A percentile compares a stretch with the other conserved stretches of the same genome.
These are phyloP conservation scores for Vanderwaltozyma tropicalis DNA, from an alignment of 805 yeast genomes.

Conservation along the genomic window DNA sequence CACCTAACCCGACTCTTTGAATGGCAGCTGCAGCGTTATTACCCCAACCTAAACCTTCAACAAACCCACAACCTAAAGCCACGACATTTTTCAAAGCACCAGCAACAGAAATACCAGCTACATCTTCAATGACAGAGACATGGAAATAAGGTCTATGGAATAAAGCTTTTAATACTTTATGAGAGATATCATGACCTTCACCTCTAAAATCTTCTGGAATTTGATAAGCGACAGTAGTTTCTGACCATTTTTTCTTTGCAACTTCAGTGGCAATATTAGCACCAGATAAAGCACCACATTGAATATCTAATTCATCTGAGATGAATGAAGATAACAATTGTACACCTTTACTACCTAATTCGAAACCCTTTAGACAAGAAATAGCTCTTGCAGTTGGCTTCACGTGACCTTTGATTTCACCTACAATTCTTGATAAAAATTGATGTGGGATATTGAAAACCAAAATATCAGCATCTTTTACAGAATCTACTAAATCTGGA, in stretches of 20 bases:
- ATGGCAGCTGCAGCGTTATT: conserved; percentile 97
- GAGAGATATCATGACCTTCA: conserved; percentile 47
- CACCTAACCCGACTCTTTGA: conserved; percentile 90
- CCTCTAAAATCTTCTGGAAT: conserved; percentile 50
- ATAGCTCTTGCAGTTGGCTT: conserved; percentile 70
- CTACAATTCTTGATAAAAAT: conserved; percentile 68
- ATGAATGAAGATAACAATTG: conserved; percentile 72
- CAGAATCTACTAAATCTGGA: conserved; percentile 72
- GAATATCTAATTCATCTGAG: conserved; percentile 68
- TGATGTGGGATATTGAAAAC: conserved; percentile 97
- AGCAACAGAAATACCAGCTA: conserved; percentile 91
- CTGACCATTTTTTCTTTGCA: conserved; percentile 92
- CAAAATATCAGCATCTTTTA: conserved; percentile 70
- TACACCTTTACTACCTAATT: conserved; percentile 77
- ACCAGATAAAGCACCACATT: conserved; percentile 95
- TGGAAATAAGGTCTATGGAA: conserved; percentile 99
- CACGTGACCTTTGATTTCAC: conserved; percentile 68
- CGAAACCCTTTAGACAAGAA: conserved; percentile 92
- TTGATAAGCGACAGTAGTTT: conserved; percentile 90
- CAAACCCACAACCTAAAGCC: conserved; percentile 94
- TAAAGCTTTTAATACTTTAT: conserved; percentile 57
- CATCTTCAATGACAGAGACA: conserved; percentile 84
- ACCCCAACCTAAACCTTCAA: conserved; percentile 98
- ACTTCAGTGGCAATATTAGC: conserved; percentile 97
- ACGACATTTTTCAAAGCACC: conserved; percentile 96